These are phyloP conservation scores for Fagopyrum homotropicum DNA, from an alignment of 148 eudicot species.

Conservation along the genomic window DNA sequence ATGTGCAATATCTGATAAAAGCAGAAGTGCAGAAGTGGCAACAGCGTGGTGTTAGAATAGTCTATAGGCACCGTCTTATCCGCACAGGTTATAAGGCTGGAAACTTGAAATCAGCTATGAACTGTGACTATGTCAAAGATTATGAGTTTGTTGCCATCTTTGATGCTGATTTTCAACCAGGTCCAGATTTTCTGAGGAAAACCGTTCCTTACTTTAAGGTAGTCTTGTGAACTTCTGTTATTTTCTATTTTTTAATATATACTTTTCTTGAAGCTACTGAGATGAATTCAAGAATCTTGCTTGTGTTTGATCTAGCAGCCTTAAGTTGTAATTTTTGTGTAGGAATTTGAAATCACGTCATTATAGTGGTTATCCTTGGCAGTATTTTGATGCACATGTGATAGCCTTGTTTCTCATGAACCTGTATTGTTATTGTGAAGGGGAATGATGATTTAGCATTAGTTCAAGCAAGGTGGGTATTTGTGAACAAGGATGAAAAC, in stretches of 20 bases:
- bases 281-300: constrained; percentile 3
- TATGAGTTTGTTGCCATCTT: constrained; percentile 95
- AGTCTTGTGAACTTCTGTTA: constrained; percentile 13
- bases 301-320: neutral
- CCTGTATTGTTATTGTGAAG: constrained; percentile 26
- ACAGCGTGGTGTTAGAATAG: constrained; percentile 67
- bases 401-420: neutral
- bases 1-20: constrained; percentile 67
- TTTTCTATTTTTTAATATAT: neutral
- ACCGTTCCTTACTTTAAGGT: constrained; percentile 94
- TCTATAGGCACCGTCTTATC: constrained; percentile 85
- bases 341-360: neutral
- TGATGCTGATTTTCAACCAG: constrained; percentile 95
- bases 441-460: constrained; percentile 78
- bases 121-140: constrained; percentile 85
- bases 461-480: constrained; percentile 96
- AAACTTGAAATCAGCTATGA: constrained; percentile 92
- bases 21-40: constrained; percentile 91
- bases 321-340: neutral
- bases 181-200: constrained; percentile 81
- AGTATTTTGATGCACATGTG: neutral
- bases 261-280: neutral
- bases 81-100: constrained; percentile 98
- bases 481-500: constrained; percentile 90
- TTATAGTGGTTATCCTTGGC: neutral